Conservation (phyloP, 2,329 filamentous ascomycete species). For the Ophiocordyceps camponoti-floridani region DNA sequence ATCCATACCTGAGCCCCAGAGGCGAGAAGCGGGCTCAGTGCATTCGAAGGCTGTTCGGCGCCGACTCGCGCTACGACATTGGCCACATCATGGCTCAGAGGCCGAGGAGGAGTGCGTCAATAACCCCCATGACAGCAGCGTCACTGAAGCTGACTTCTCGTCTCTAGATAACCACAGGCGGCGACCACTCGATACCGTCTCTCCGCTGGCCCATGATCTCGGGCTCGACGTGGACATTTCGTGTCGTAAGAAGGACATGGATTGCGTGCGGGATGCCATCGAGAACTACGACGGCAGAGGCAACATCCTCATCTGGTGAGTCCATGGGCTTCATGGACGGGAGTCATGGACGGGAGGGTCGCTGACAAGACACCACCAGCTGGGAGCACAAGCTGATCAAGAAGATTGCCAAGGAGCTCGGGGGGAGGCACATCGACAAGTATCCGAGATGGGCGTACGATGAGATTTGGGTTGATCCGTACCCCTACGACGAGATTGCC, state of each 20-base stretch:
- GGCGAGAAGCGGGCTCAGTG: slow-evolving; percentile 41
- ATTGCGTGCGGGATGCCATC: slow-evolving; percentile 34
- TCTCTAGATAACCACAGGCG: slow-evolving; percentile 27
- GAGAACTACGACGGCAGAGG: slow-evolving; percentile 26
- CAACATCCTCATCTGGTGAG: slow-evolving; percentile 38
- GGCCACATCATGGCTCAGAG: slow-evolving; percentile 38
- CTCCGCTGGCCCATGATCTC: slow-evolving; percentile 35
- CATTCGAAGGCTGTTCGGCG: slow-evolving; percentile 36
- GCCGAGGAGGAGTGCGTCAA: slow-evolving; percentile 24
- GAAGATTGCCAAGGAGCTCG: slow-evolving; percentile 32
- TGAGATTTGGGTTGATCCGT: slow-evolving; percentile 38
- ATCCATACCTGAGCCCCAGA: slow-evolving; percentile 25
- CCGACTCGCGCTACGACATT: slow-evolving; percentile 32
- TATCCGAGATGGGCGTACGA: slow-evolving; percentile 34
- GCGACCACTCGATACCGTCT: slow-evolving; percentile 38
- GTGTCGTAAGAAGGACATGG: slow-evolving; percentile 35
- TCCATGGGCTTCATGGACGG: not conserved
- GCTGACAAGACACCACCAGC: slow-evolving; percentile 11
- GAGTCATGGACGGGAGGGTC: too few species aligned
- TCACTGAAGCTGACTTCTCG: not conserved
- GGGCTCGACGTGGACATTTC: slow-evolving; percentile 34
- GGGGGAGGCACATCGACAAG: slow-evolving; percentile 25
- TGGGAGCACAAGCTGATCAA: slow-evolving; percentile 39
- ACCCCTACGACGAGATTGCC: slow-evolving; percentile 27
- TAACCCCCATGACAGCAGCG: not conserved